Conservation (phyloP, 345 rosid species). For the Eutrema heterophyllum region DNA sequence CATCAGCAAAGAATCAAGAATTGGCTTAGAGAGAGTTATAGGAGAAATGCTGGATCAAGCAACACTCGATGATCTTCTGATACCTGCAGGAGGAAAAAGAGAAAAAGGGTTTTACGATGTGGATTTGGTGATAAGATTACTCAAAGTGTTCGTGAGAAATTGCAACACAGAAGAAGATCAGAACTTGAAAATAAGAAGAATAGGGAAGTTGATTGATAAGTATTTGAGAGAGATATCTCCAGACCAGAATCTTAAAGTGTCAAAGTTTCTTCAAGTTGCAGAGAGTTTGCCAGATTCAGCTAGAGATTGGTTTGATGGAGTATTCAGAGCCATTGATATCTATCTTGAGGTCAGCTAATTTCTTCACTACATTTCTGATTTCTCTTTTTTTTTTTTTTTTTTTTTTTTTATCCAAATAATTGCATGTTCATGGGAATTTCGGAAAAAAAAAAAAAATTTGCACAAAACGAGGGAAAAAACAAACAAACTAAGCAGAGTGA, state of each 20-base stretch:
- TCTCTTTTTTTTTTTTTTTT: neutral
- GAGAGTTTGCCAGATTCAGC: slow-evolving; percentile 74
- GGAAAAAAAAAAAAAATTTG: neutral
- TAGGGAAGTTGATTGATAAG: slow-evolving; percentile 55
- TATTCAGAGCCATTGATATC: slow-evolving; percentile 74
- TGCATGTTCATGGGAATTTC: neutral
- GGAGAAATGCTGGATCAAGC: slow-evolving; percentile 70
- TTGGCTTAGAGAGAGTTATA: slow-evolving; percentile 54
- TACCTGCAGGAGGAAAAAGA: slow-evolving; percentile 41
- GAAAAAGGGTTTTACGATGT: slow-evolving; percentile 54
- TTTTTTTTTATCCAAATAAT: neutral
- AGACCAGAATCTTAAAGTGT: slow-evolving; percentile 56
- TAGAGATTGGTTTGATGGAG: slow-evolving; percentile 71
- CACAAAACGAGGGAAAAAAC: neutral
- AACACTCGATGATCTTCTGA: slow-evolving; percentile 65
- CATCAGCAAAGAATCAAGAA: slow-evolving; percentile 48
- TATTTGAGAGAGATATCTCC: slow-evolving; percentile 74
- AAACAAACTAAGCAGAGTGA: slow-evolving; percentile 14
- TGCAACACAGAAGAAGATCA: slow-evolving; percentile 20
- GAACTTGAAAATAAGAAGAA: slow-evolving; percentile 32
- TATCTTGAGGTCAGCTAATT: slow-evolving; percentile 56
- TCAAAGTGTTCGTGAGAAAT: slow-evolving; percentile 41
- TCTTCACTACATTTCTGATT: neutral
- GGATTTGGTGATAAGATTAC: slow-evolving; percentile 52
- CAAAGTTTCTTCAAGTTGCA: slow-evolving; percentile 62